Evolutionary conservation across 345 rosid species (phyloP), one percentile per base, ranked within the genome.

Genomic region (Eucalyptus dawsonii): DNA sequence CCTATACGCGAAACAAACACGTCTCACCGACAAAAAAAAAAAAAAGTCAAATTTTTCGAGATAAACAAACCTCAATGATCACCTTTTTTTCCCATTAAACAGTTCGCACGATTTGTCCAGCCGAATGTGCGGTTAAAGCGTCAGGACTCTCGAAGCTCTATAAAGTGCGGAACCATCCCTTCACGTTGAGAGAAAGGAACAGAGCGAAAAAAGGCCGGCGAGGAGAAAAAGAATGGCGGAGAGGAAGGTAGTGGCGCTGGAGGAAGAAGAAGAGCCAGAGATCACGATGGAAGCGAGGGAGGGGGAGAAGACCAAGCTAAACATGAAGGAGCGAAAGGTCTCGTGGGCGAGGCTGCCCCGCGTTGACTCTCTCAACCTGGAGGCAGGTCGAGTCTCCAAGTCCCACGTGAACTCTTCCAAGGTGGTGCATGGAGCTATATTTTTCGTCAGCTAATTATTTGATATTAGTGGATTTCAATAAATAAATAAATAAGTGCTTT

Each of bases 281-380:
- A 86, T 56, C 50, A 25, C 58, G 72, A 25, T 42, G 94, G 93
- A 93, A 94, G 95, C 93, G 92, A 93, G 89, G 50, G 83, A 88
- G 65, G 89, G n/a, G 37, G 87, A 69, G 25, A 90, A 86, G 51
- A 45, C 88, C 76, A n/a, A 8, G 65, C 76, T 16, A 91, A 87
- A 86, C 54, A 86, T 93, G 50, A 91, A 91, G 88, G 97, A 91
- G 16, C 87, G 93, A 45, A 94, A 95, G 93, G 50, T 90, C 44
- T 96, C 98, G 51, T 97, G 99, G 98, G 95, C 93, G 10, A 97
- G 92, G 62, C 95, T 97, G 19, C 91, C 90, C 44, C 96, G 97
- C 1, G 91, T 96, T 0, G 98, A 97, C 90, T 97, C 99, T 11
- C 94, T 97, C 85, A 91, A 91, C 91, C 88, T 95, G 89, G 99